Evolutionary conservation across 2,329 filamentous ascomycete genomes (phyloP), one percentile per base, ranked within the genome.

Genomic region (Pseudogymnoascus sp.): DNA sequence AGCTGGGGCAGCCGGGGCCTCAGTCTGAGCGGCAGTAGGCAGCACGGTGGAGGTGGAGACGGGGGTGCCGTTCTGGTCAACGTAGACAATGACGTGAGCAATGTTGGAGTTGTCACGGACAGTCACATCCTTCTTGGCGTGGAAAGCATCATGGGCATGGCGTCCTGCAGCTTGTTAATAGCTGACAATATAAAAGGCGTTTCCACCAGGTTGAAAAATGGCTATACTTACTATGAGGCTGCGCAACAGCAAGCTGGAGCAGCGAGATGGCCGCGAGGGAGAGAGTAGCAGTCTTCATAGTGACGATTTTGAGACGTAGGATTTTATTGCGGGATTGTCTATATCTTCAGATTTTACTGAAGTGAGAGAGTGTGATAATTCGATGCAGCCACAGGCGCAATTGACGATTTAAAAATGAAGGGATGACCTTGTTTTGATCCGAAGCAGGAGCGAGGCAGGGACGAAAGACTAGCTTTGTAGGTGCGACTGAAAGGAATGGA

Each of bases 41-140:
- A 59, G 4, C 59, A 76, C 73, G 10, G 73, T 78, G 15, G 71
- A 69, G 6, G 76, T 81, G 40, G 75, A 77, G 64, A 85, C 66
- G 2, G 78, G 75, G n/a, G 79, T 75, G 61, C 84, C 83, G 62
- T 80, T 71, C 65, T 81, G 74, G 69, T 89, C 79, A 52, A 87
- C 82, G 72, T 82, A 87, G 68, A 88, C 79, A 21, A 80, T 78
- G 59, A 81, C 75, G 63, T 80, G 75, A 5, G 78, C 76, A 8
- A 76, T 66, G 12, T 66, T 60, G 10, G 60, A 61, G 40, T 59
- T 10, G 70, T 63, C 67, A 70, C 69, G 73, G 67, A 70, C 73
- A 69, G 65, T 74, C 12, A 66, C 67, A 63, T 68, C 67, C 61
- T 67, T 70, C 66, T 71, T 69, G 27, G 42, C 64, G 40, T 68